Conservation (phyloP, 2,329 filamentous ascomycete species). For the Fusarium drepaniforme region DNA sequence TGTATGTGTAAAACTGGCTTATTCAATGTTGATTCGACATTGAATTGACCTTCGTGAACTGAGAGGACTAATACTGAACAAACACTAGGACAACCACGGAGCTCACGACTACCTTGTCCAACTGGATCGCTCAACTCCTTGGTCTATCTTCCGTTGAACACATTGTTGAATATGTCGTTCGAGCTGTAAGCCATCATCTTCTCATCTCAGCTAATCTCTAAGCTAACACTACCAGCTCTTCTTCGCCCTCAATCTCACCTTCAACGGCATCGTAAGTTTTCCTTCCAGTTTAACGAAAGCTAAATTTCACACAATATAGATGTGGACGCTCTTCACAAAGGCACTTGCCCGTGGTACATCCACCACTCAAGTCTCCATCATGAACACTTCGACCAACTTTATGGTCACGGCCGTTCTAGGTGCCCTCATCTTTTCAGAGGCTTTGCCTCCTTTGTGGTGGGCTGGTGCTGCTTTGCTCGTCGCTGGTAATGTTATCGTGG, state of each 20-base stretch:
- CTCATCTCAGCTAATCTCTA: not conserved
- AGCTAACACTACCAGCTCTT: conserved; percentile 65
- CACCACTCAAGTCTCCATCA: conserved; percentile 83
- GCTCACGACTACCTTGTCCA: conserved; percentile 63
- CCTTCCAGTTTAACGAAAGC: not conserved
- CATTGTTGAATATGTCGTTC: conserved; percentile 61
- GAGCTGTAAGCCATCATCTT: conserved; percentile 56
- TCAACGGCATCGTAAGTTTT: conserved; percentile 74
- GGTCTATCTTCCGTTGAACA: conserved; percentile 56
- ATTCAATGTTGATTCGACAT: not conserved
- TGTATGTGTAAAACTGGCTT: conserved; percentile 63
- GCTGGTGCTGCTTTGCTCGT: conserved; percentile 78
- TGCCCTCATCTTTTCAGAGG: conserved; percentile 77
- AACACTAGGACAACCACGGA: conserved; percentile 65
- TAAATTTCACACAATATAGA: conserved; percentile 53
- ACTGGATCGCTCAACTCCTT: conserved; percentile 57
- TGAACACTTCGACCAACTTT: conserved; percentile 88
- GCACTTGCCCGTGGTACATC: conserved; percentile 80
- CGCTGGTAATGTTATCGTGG: conserved; percentile 83
- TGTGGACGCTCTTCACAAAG: conserved; percentile 87
- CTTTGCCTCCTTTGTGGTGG: conserved; percentile 81
- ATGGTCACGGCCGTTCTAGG: conserved; percentile 81
- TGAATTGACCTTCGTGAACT: not conserved
- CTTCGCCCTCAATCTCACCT: conserved; percentile 79
- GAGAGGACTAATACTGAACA: not conserved